Conservation (phyloP, 2,329 filamentous ascomycete genomes). For the Fusarium fracticaudum region DNA sequence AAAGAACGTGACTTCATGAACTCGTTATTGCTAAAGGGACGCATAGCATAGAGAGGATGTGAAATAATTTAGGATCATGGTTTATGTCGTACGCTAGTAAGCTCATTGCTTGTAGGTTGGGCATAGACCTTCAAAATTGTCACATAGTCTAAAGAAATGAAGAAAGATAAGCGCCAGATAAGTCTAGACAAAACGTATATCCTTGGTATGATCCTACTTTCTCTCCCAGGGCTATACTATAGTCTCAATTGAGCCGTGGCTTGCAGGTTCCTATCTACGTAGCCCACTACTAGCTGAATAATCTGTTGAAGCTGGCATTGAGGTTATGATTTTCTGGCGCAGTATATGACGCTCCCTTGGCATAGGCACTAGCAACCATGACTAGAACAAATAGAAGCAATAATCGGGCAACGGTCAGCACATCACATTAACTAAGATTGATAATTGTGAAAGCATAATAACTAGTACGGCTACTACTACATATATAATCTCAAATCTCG, state of each 20-base stretch:
- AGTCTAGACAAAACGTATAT: background rate
- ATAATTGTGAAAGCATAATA: fast-evolving
- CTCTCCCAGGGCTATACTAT: background rate
- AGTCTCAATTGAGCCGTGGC: background rate
- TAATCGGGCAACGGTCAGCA: no score
- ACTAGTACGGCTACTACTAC: background rate
- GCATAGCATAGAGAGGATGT: no score
- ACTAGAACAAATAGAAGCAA: no score
- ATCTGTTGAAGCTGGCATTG: no score
- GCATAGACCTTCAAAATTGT: background rate
- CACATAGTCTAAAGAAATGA: background rate
- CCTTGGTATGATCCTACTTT: background rate
- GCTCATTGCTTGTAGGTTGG: background rate
- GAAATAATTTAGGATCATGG: fast-evolving
- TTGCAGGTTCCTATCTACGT: no score
- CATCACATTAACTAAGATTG: no score
- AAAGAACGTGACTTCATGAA: background rate
- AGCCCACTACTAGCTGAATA: no score
- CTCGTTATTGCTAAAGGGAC: background rate
- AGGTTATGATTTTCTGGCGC: no score
- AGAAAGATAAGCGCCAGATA: background rate
- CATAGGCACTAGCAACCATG: no score
- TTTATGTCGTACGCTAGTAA: background rate
- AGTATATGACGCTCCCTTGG: no score
- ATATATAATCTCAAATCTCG: background rate